These are phyloP conservation scores for Aspergillus sp. DNA, from an alignment of 2,329 filamentous ascomycete species.

Conservation along the genomic window DNA sequence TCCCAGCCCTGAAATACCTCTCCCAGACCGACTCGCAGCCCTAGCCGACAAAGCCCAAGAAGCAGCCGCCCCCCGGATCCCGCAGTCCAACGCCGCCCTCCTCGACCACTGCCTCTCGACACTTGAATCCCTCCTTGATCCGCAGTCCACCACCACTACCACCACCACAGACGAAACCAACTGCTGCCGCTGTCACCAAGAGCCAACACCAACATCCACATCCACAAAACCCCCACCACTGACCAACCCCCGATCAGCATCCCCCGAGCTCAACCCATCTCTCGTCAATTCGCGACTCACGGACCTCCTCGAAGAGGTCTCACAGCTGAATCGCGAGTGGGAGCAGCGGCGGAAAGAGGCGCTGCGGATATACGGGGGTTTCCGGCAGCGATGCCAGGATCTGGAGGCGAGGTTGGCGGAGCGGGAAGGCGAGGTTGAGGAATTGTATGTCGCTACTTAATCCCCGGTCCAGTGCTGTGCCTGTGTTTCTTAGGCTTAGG, in stretches of 20 bases:
- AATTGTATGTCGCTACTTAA: slow-evolving; percentile 41
- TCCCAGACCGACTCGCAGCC: slow-evolving; percentile 22
- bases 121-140: slow-evolving; percentile 26
- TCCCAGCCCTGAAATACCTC: no score
- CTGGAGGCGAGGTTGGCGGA: slow-evolving; percentile 51
- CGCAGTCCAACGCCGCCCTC: slow-evolving; percentile 18
- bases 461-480: no score
- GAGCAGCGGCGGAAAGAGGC: slow-evolving; percentile 20
- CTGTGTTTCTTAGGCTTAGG: no score
- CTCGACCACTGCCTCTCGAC: slow-evolving; percentile 30
- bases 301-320: slow-evolving; percentile 17
- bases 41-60: slow-evolving; percentile 23
- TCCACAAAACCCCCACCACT: neutral
- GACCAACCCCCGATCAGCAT: no score
- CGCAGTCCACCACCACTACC: slow-evolving; percentile 9
- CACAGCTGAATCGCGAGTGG: slow-evolving; percentile 16
- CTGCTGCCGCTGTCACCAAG: no score
- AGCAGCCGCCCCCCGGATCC: slow-evolving; percentile 14
- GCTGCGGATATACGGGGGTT: slow-evolving; percentile 53
- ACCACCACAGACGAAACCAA: neutral
- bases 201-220: neutral
- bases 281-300: slow-evolving; percentile 13
- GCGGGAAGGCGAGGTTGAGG: slow-evolving; percentile 49
- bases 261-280: no score
- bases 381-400: slow-evolving; percentile 49